Conservation (phyloP, 768 basidiomycete species). For the Rhizopogon sp. region DNA sequence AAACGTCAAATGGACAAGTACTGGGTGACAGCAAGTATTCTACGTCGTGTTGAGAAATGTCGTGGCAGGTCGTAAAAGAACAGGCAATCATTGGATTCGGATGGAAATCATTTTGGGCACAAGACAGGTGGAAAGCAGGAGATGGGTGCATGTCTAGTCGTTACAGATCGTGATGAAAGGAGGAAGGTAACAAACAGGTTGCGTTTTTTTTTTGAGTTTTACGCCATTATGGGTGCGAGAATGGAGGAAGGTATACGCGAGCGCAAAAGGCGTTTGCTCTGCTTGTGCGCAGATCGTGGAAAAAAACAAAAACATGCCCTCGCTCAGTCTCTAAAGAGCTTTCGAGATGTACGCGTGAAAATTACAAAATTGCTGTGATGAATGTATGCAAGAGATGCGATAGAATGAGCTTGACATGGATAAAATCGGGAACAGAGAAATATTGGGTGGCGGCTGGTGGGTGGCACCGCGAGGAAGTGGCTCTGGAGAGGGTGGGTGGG, state of each 20-base stretch:
- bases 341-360: constrained; percentile 14
- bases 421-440: constrained; percentile 9
- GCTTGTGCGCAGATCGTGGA: constrained; percentile 19
- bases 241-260: constrained; percentile 8
- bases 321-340: constrained; percentile 12
- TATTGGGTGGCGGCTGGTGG: constrained; percentile 25
- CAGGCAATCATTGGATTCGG: constrained; percentile 15
- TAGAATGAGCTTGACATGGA: constrained; percentile 26
- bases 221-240: not conserved
- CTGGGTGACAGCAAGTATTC: constrained; percentile 5
- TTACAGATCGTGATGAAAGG: constrained; percentile 45
- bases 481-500: constrained; percentile 19
- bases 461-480: constrained; percentile 23
- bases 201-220: not conserved
- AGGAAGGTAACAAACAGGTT: constrained; percentile 1
- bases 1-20: constrained; percentile 8
- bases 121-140: constrained; percentile 24
- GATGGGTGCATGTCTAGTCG: constrained; percentile 65
- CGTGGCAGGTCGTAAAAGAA: constrained; percentile 27
- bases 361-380: constrained; percentile 20
- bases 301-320: not conserved
- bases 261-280: constrained; percentile 19
- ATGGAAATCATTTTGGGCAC: constrained; percentile 29
- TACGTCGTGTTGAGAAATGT: constrained; percentile 17
- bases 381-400: constrained; percentile 30